Evolutionary conservation across 441 rosid species (phyloP), one percentile per base, ranked within the genome.

Genomic region (Populus trichocarpa): DNA sequence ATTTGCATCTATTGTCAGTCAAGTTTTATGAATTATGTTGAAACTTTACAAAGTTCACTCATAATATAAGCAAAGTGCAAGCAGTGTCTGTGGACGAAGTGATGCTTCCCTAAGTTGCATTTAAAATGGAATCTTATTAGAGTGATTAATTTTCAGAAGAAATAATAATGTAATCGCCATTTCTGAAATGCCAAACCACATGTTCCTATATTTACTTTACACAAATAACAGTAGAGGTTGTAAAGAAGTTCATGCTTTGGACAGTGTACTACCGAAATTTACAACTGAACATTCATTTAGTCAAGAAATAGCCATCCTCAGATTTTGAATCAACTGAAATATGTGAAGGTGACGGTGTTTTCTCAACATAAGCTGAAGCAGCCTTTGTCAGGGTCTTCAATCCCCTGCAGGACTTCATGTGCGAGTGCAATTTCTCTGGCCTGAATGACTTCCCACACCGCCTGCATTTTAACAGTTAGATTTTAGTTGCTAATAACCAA

Each of bases 361-460:
- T 72, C 78, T 70, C 70, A 33, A 11, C 72, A 42, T 71, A 67
- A 66, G 76, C 42, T 10, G 83, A 23, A 23, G 76, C 80, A 35
- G 72, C 36, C 77, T 73, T 90, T 3, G 80, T 68, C 63, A 75
- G 70, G 28, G 77, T 72, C 84, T 82, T 93, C 82, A 80, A 74
- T 80, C 94, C 90, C 79, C 72, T 83, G 76, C 96, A 93, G 6
- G 87, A 75, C 81, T 86, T 88, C 96, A 93, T 93, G 84, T 93
- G 96, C 28, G 88, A 80, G 78, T 90, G 92, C 88, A 89, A 61
- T 84, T 87, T 93, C 84, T 91, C 92, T 2, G 97, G 97, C 79
- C 81, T 90, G 73, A 93, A 93, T 12, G 84, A 33, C 87, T 90
- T 89, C 67, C 93, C 88, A 73, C 97, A 91, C 81, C 89, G 97